Conservation (phyloP, 352 stramenopile species). For the Aphanomyces stellatus region DNA sequence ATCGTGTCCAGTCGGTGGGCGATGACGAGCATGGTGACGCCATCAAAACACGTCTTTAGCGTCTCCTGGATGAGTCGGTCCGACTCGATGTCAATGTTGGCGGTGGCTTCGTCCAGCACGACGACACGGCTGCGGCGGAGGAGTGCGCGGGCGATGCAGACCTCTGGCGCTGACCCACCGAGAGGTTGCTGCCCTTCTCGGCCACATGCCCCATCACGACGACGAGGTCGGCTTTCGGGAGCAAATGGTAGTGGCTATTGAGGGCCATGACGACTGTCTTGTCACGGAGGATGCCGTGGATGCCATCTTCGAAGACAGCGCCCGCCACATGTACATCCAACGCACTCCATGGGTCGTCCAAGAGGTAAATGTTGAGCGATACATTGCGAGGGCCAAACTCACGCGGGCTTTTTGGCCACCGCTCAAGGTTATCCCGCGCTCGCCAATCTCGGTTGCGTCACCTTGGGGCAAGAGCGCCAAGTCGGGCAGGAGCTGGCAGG, state of each 20-base stretch:
- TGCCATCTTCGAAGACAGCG: slow-evolving; percentile 30
- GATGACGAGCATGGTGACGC: slow-evolving; percentile 85
- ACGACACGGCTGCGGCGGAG: slow-evolving; percentile 86
- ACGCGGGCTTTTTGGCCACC: slow-evolving; percentile 78
- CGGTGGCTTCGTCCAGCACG: slow-evolving; percentile 74
- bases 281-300: slow-evolving; percentile 32
- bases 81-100: slow-evolving; percentile 38
- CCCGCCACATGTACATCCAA: slow-evolving; percentile 43
- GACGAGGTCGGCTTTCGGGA: slow-evolving; percentile 30
- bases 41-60: slow-evolving; percentile 7
- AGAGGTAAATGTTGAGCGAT: slow-evolving; percentile 47
- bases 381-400: slow-evolving; percentile 46
- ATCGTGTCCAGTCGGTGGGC: slow-evolving; percentile 87
- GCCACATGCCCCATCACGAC: slow-evolving; percentile 33
- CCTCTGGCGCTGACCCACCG: slow-evolving; percentile 73
- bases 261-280: slow-evolving; percentile 36
- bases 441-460: slow-evolving; percentile 60
- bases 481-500: slow-evolving; percentile 83
- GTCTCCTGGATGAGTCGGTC: slow-evolving; percentile 46
- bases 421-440: slow-evolving; percentile 76
- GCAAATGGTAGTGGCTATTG: slow-evolving; percentile 39
- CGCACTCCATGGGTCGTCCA: slow-evolving; percentile 61
- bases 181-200: slow-evolving; percentile 82
- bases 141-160: slow-evolving; percentile 87
- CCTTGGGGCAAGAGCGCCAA: slow-evolving; percentile 81